Base-by-base conservation (phyloP, 306 rosid species). In the Carpinus viminea region DNA sequence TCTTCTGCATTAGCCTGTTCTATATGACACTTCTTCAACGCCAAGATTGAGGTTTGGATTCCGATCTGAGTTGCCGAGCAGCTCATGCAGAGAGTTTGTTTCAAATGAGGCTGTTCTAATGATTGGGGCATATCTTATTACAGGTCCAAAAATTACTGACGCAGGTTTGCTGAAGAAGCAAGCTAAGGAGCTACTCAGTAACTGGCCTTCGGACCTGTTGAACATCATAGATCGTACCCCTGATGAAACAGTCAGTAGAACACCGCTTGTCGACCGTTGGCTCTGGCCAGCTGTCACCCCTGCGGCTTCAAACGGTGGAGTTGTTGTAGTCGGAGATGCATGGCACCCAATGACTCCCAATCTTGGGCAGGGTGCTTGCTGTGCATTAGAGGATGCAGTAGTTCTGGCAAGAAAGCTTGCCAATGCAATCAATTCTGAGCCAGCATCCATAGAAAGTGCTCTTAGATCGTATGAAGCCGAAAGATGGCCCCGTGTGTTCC, bases 291-390 rank as follows among this genome's bases (percentile, higher is more conserved):
- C 81, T 34, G 59, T 87, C 80, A 89, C 84, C 78, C 98, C 98
- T 0, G 52, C 88, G 0, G 97, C 83, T 74, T 88, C 92, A 4
- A 66, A 88, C 0, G 98, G 97, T 34, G 83, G 86, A 74, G 93
- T 91, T 70, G 97, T 91, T 68, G 70, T 92, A 41, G 97, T 91
- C 3, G 98, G 98, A 72, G 97, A 92, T 11, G 97, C 98, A 0
- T 94, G 98, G 98, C 98, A 94, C 31, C 97, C 98, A 21, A 94
- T 94, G 97, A 94, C 98, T 12, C 98, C 98, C 1, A 94, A 94
- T 86, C 97, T 94, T 0, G 97, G 93, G 0, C 98, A 94, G 82
- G 98, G 97, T n/a, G 97, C 93, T 61, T 92, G 96, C 76, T 90
- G 97, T 89, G 98, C 98, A 12, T 83, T 94, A 10, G 97, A 94